Conservation (phyloP, 192 early-diverging fungal species). For the Kickxella alabastrina region DNA sequence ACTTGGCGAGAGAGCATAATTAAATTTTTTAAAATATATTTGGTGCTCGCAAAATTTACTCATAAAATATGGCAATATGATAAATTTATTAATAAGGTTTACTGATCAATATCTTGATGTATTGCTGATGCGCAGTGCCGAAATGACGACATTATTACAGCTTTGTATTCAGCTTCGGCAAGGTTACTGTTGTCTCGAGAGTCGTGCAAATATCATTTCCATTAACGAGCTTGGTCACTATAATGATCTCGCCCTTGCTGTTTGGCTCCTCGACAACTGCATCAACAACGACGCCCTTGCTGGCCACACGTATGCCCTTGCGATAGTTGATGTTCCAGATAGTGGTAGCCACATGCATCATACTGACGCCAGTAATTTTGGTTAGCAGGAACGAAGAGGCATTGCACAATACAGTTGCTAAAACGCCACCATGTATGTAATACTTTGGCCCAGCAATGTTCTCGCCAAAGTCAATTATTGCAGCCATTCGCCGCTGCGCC, state of each 20-base stretch:
- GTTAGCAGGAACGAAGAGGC: slow-evolving; percentile 12
- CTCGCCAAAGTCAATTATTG: slow-evolving; percentile 11
- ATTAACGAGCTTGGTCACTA: slow-evolving; percentile 13
- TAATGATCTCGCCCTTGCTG: background rate
- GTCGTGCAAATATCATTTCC: slow-evolving; percentile 6
- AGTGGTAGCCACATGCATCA: background rate
- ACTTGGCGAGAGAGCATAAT: too few species aligned
- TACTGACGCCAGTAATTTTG: background rate
- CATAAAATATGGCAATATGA: background rate
- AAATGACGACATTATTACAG: too few species aligned
- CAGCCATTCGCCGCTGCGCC: background rate
- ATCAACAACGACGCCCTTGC: slow-evolving; percentile 7
- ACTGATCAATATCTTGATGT: too few species aligned
- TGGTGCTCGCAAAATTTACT: background rate
- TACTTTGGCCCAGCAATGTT: slow-evolving; percentile 15
- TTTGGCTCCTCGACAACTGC: slow-evolving; percentile 7
- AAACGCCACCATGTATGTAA: slow-evolving; percentile 33
- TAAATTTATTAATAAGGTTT: background rate
- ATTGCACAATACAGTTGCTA: slow-evolving; percentile 28
- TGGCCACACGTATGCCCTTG: slow-evolving; percentile 15
- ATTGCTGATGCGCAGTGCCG: too few species aligned
- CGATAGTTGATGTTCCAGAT: slow-evolving; percentile 18
- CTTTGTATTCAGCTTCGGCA: slow-evolving; percentile 6
- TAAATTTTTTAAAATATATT: too few species aligned
- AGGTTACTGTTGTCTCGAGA: slow-evolving; percentile 21